These are phyloP conservation scores for Aspergillus sergii DNA, from an alignment of 2,329 filamentous ascomycete genomes.

Conservation along the genomic window DNA sequence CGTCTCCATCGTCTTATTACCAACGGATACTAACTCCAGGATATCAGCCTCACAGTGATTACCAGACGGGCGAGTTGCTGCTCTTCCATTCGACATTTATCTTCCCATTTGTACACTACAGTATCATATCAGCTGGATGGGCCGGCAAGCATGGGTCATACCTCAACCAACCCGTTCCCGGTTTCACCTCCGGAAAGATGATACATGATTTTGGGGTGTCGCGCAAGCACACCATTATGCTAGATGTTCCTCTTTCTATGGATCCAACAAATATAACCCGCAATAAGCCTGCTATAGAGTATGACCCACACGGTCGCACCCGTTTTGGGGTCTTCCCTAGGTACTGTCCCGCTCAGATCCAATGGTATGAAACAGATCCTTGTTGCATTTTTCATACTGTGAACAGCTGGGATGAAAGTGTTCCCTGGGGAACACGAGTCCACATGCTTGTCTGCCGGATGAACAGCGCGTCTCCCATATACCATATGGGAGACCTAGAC, in stretches of 20 bases:
- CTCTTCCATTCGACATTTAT: slow-evolving; percentile 69
- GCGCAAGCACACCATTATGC: slow-evolving; percentile 63
- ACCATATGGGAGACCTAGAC: slow-evolving; percentile 64
- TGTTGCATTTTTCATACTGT: slow-evolving; percentile 74
- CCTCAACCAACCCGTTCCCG: slow-evolving; percentile 61
- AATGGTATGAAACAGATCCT: slow-evolving; percentile 69
- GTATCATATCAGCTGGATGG: slow-evolving; percentile 52
- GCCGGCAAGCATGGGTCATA: slow-evolving; percentile 15
- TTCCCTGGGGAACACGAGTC: slow-evolving; percentile 47
- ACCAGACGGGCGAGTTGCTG: slow-evolving; percentile 64
- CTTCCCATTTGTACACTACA: slow-evolving; percentile 69
- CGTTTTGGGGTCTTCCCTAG: slow-evolving; percentile 71
- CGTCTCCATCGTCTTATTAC: neutral
- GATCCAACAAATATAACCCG: slow-evolving; percentile 55
- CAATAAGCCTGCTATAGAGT: slow-evolving; percentile 56
- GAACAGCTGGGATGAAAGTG: slow-evolving; percentile 66
- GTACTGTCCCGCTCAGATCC: slow-evolving; percentile 57
- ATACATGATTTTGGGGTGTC: slow-evolving; percentile 78
- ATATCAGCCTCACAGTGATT: slow-evolving; percentile 64
- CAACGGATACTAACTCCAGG: neutral
- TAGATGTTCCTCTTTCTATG: slow-evolving; percentile 69
- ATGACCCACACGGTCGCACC: slow-evolving; percentile 59
- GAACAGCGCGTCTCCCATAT: slow-evolving; percentile 67
- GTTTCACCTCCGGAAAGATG: slow-evolving; percentile 67
- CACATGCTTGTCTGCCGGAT: slow-evolving; percentile 69